A percentile compares a stretch with the other conserved stretches of the same genome.
Evolutionary conservation across 73 alveolate genomes (phyloP).

Genomic region (Paraurostyla sp.): DNA sequence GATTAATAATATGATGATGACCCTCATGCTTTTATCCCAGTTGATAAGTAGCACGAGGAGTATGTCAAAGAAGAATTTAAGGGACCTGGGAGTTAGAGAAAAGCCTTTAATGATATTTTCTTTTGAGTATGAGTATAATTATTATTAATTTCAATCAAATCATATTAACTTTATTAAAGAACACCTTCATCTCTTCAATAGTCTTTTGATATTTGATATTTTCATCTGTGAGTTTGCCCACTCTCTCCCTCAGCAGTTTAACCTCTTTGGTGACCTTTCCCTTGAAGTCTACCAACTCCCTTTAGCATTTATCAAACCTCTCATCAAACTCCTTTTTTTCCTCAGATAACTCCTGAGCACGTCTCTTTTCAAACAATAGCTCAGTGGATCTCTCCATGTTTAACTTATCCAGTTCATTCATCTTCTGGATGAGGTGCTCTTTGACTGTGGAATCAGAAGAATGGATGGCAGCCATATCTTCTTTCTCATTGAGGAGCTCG

Average conservation of each 20-base stretch:
- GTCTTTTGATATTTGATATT: constrained; percentile 30
- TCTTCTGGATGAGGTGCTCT: constrained; percentile 45
- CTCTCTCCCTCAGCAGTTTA: constrained; percentile 34
- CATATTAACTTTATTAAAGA: constrained; percentile 50
- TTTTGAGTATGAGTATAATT: too few relatives aligned
- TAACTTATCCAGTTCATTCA: constrained; percentile 33
- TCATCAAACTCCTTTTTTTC: constrained; percentile 42
- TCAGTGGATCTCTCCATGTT: constrained; percentile 44
- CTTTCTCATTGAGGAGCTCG: constrained; percentile 39
- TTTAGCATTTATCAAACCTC: not conserved
- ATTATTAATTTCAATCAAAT: not conserved
- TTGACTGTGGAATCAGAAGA: constrained; percentile 31
- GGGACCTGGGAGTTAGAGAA: not conserved
- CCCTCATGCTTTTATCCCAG: constrained; percentile 30
- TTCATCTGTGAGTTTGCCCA: not conserved
- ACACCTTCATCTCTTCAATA: constrained; percentile 43
- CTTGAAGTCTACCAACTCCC: not conserved
- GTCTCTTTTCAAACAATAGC: constrained; percentile 41
- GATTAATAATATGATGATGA: constrained; percentile 2
- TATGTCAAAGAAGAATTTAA: not conserved
- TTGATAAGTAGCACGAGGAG: not conserved
- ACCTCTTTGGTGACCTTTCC: constrained; percentile 2
- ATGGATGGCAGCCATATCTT: constrained; percentile 61
- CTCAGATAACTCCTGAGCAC: constrained; percentile 1
- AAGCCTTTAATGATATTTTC: too few relatives aligned